phyloP scores from a whole-genome alignment of 2,329 filamentous ascomycete species.

The Exophiala xenobiotica region DNA sequence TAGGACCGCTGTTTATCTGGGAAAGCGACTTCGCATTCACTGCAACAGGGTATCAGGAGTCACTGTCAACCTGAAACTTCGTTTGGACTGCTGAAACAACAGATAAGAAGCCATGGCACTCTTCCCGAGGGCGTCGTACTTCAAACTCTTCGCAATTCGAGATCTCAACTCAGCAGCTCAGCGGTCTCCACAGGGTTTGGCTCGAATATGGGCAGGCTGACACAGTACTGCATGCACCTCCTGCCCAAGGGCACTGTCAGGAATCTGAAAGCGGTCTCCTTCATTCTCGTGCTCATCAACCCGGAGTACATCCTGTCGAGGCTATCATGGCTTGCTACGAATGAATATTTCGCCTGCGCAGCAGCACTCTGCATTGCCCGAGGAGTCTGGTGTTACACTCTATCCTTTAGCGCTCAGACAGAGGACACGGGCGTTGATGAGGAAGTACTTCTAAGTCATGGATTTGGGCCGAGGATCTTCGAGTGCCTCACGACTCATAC shows the following conservation, averaged over 20 bases:
- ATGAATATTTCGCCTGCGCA: no score
- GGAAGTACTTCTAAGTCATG: background rate
- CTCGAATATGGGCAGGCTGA: no score
- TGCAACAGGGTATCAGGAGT: no score
- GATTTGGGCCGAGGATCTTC: conserved; percentile 54
- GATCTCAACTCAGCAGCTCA: no score
- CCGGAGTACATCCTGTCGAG: background rate
- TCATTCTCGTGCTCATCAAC: background rate
- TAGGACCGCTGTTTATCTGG: no score
- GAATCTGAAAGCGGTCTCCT: background rate
- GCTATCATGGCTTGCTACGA: background rate
- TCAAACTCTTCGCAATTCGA: background rate
- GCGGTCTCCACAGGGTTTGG: no score
- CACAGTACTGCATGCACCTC: no score
- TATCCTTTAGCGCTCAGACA: no score
- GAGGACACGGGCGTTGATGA: background rate
- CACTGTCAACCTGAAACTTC: background rate
- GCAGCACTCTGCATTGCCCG: no score
- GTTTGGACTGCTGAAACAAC: background rate
- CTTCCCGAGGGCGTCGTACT: background rate
- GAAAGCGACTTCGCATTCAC: no score
- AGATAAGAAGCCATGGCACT: background rate
- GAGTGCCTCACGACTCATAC: conserved; percentile 65
- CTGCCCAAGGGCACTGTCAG: background rate
- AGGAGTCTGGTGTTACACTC: no score